Conservation (phyloP, 192 early-diverging fungal species). For the Coemansia sp. region DNA sequence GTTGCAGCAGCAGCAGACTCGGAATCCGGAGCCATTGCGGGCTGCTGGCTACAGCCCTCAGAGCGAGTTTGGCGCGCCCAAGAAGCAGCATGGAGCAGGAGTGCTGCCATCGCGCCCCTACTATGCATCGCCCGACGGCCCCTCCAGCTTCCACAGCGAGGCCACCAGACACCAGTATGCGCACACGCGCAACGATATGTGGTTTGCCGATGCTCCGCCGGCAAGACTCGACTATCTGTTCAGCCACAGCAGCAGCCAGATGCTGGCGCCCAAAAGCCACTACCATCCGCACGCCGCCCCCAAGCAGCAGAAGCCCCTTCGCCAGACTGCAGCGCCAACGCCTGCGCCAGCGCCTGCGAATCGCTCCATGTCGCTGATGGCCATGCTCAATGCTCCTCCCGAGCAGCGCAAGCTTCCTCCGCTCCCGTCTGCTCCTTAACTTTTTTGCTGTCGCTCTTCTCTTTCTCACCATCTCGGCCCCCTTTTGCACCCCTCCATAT, state of each 20-base stretch:
- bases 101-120: neutral
- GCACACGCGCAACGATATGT: conserved; percentile 49
- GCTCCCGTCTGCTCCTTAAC: conserved; percentile 27
- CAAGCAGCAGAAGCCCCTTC: neutral
- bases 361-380: conserved; percentile 53
- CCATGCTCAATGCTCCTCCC: conserved; percentile 48
- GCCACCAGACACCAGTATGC: conserved; percentile 13
- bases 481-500: conserved; percentile 6
- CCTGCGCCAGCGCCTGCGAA: conserved; percentile 12
- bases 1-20: conserved; percentile 1
- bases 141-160: neutral
- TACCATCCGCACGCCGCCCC: neutral
- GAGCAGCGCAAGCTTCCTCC: conserved; percentile 54
- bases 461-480: neutral
- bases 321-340: too few species aligned
- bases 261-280: conserved; percentile 5
- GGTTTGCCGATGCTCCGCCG: conserved; percentile 37
- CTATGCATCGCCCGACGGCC: neutral
- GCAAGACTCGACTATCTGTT: conserved; percentile 42
- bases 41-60: neutral
- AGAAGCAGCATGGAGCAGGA: neutral
- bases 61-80: neutral
- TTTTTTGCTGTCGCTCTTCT: neutral
- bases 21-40: neutral
- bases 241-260: conserved; percentile 13